Evolutionary conservation across 805 yeast genomes (phyloP), one percentile per base, ranked within the genome.

Genomic region (Metschnikowia henanensis): DNA sequence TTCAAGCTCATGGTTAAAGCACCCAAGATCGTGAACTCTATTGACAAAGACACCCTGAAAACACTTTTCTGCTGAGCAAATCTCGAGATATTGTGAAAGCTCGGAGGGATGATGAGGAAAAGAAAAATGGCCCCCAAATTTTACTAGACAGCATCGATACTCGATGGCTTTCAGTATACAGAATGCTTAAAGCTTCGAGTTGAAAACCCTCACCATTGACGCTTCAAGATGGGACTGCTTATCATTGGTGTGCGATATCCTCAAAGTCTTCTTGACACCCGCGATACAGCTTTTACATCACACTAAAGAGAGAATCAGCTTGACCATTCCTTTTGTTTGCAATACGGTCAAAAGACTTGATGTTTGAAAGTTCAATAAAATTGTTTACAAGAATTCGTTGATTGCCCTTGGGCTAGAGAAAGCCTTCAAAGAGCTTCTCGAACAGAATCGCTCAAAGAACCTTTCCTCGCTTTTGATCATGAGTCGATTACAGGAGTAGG

Each of bases 111-210:
- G 7, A 12, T 20, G 41, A 12, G 15, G 29, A n/a, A 21, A 5
- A 16, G 30, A 19, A 17, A 8, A 19, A 16, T 6, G 16, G 25
- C 25, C 32, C 25, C 12, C 19, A 37, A 30, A 4, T 9, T 13
- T 8, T 26, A 8, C 15, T 20, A 12, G 6, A 5, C 2, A 21
- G 25, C 21, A 22, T n/a, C 21, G 35, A 30, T 12, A n/a, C 35
- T 30, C 35, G 29, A n/a, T 37, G 21, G 41, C 34, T 29, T 8
- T 29, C 36, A 17, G 30, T 28, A 7, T n/a, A 28, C 30, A 28
- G n/a, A 13, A 28, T 28, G 30, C 30, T 28, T n/a, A 28, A 28
- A n/a, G 10, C 6, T 22, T 7, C 25, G 10, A 22, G 9, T 10
- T 22, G 10, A 22, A 10, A 22, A 7, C 25, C 25, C 25, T 22